Conservation (phyloP, 2,329 filamentous ascomycete genomes). For the Pseudogymnoascus sp. region DNA sequence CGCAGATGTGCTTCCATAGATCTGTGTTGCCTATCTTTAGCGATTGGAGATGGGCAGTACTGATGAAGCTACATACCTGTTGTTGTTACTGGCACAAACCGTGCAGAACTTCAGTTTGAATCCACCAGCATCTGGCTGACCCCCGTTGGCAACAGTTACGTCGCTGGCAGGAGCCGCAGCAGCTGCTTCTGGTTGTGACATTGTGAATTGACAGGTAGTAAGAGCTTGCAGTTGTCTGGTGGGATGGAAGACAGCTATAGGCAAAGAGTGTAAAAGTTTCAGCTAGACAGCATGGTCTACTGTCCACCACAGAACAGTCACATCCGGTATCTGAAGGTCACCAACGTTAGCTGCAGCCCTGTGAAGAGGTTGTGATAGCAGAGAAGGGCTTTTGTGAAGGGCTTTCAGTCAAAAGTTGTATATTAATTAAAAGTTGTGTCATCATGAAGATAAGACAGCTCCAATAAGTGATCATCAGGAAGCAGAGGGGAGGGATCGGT, state of each 20-base stretch:
- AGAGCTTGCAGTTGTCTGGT: background rate
- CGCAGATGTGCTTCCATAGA: constrained; percentile 99
- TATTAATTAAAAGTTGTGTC: constrained; percentile 24
- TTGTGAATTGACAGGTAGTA: background rate
- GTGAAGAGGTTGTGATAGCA: background rate
- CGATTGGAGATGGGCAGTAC: constrained; percentile 6
- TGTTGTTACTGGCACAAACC: constrained; percentile 98
- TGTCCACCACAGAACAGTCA: constrained; percentile 7
- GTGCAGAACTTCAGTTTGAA: constrained; percentile 96
- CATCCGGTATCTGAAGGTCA: background rate
- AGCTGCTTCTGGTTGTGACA: constrained; percentile 13
- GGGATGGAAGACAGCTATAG: background rate
- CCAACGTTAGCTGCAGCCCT: constrained; percentile 8
- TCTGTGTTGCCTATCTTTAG: constrained; percentile 35
- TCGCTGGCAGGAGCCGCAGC: constrained; percentile 12
- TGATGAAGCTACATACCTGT: constrained; percentile 53
- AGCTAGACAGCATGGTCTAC: constrained; percentile 3
- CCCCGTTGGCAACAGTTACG: constrained; percentile 16
- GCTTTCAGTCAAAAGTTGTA: constrained; percentile 21
- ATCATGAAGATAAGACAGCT: constrained; percentile 31
- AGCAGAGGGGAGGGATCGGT: background rate
- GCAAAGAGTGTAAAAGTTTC: background rate
- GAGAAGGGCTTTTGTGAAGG: background rate
- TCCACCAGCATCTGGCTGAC: constrained; percentile 30
- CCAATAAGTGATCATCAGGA: constrained; percentile 28